Conservation (phyloP, 139 green algal genomes). For the Chlorella sp. region DNA sequence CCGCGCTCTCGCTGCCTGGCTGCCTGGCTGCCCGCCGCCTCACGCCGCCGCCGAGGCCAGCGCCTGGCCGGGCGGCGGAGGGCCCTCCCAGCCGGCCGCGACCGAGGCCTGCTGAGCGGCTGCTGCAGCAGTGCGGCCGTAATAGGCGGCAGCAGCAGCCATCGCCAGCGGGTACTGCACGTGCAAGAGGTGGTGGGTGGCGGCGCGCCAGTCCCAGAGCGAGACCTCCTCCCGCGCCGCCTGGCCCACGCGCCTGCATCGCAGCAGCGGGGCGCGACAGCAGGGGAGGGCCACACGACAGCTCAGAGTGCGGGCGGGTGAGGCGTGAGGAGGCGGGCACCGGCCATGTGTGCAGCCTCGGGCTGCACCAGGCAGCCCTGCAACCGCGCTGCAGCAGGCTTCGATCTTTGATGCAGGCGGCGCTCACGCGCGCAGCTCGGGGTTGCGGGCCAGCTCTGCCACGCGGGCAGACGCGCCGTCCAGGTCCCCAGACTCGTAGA, state of each 20-base stretch:
- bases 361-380: not conserved
- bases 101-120: too few relatives aligned
- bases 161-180: conserved; percentile 57
- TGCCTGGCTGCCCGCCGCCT: too few relatives aligned
- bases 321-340: not conserved
- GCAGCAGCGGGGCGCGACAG: not conserved
- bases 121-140: conserved; percentile 12
- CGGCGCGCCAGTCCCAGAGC: conserved; percentile 64
- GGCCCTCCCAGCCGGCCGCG: too few relatives aligned
- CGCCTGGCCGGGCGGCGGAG: too few relatives aligned
- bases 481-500: conserved; percentile 46
- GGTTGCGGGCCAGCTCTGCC: conserved; percentile 5
- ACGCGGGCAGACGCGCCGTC: conserved; percentile 11
- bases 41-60: too few relatives aligned
- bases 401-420: too few relatives aligned
- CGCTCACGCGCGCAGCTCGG: conserved; percentile 19
- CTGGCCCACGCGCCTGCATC: conserved; percentile 24
- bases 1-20: too few relatives aligned
- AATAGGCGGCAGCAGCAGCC: conserved; percentile 43
- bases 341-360: too few relatives aligned
- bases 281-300: not conserved
- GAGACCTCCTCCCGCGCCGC: conserved; percentile 48
- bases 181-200: conserved; percentile 54
- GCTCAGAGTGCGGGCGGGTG: too few relatives aligned
- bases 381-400: not conserved